These are phyloP conservation scores for Lantana camara DNA, from an alignment of 257 asterid species.

Conservation along the genomic window DNA sequence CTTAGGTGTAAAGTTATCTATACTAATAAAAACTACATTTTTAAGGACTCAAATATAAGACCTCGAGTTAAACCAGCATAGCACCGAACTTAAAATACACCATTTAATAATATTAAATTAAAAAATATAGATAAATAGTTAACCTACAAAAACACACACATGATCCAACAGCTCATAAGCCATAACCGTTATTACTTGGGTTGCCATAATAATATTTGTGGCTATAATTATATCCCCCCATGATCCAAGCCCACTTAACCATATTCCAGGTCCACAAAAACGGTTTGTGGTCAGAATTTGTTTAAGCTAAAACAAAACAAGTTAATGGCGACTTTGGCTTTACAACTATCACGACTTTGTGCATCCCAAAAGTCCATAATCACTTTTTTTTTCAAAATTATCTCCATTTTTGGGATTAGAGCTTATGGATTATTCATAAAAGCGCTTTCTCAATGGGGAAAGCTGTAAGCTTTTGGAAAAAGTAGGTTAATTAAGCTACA, in stretches of 20 bases:
- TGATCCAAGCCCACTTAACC: conserved; percentile 34
- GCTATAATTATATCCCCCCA: conserved; percentile 3
- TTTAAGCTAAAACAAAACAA: conserved; percentile 15
- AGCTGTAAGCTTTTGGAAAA: conserved; percentile 17
- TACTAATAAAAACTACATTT: too few species aligned
- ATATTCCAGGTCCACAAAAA: conserved; percentile 24
- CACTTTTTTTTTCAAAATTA: conserved; percentile 27
- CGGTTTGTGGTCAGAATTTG: conserved; percentile 27
- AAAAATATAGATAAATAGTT: conserved; percentile 20
- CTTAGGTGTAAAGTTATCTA: too few species aligned
- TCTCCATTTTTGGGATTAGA: conserved; percentile 31
- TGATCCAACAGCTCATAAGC: conserved; percentile 20
- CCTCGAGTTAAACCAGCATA: too few species aligned
- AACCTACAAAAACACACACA: not conserved
- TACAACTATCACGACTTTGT: conserved; percentile 16
- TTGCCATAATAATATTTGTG: conserved; percentile 27
- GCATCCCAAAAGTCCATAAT: conserved; percentile 14
- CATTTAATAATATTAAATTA: too few species aligned
- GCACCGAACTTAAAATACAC: too few species aligned
- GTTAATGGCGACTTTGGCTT: conserved; percentile 18
- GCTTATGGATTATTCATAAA: conserved; percentile 26
- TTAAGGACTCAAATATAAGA: too few species aligned
- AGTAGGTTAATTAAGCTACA: conserved; percentile 30
- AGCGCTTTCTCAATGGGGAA: conserved; percentile 27
- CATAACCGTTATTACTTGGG: conserved; percentile 23